Base-by-base conservation (phyloP, 1,284 basidiomycete genomes). In the Salmacisia buchloeana region DNA sequence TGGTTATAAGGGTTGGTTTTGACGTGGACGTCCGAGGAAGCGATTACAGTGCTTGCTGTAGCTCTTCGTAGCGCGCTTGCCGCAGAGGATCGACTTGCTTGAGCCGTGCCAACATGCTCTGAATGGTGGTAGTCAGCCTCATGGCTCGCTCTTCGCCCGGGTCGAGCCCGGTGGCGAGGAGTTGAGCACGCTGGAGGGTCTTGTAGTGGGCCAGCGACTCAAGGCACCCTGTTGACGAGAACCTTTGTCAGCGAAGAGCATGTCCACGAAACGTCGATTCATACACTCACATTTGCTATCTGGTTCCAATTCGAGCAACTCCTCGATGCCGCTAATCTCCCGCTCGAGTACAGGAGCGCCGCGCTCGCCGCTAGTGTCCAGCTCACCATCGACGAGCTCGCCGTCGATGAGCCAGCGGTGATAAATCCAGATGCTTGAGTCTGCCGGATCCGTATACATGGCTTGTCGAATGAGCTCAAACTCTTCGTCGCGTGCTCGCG, bases 391-490 rank as follows among this genome's bases (percentile, higher is more conserved):
- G 6, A 35, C 43, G 12, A 41, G 33, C 29, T 54, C 49, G 12
- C 23, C 25, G 27, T 90, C 91, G 58, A 97, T 84, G 0, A 99
- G 85, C 94, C 94, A 98, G 18, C 92, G 86, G 76, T 98, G 96
- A 80, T 98, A 98, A 62, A 97, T 87, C 96, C 96, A 99, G 0
- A 92, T 92, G 66, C 91, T 93, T 80, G 97, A 93, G 80, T 98
- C 96, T 57, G 87, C 86, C 1, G 96, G 96, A 78, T 97, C 94
- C 0, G 94, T 97, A 82, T 92, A 99, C 82, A 98, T 86, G 0
- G 94, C 96, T 75, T 96, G 92, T 69, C 88, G 86, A 23, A 97
- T 88, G 12, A 97, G 84, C 56, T 94, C 91, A 74, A 94, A 91
- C 77, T 98, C 96, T 92, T 76, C 25, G 4, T 36, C 56, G 13